phyloP scores from a whole-genome alignment of 2,329 filamentous ascomycete genomes.

The Penicillium italicum region DNA sequence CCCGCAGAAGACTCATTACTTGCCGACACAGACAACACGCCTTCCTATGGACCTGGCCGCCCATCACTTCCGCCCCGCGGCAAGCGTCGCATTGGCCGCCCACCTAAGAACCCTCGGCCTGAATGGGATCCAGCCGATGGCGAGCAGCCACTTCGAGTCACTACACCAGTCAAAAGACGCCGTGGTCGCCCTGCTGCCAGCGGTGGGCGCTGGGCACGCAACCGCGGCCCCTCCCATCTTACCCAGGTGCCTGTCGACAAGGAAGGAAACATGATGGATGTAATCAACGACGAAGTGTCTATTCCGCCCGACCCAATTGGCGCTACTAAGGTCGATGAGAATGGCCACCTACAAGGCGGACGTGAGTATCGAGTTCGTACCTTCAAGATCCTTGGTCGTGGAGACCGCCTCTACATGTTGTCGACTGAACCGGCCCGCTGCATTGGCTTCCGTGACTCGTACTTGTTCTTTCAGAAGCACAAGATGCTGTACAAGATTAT shows the following conservation, averaged over 20 bases:
- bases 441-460: conserved; percentile 95
- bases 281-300: conserved; percentile 86
- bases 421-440: conserved; percentile 96
- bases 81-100: conserved; percentile 74
- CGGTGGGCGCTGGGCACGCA: conserved; percentile 67
- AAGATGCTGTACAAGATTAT: conserved; percentile 96
- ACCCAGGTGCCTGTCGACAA: conserved; percentile 86
- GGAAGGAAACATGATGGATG: conserved; percentile 86
- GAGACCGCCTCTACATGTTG: conserved; percentile 90
- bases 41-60: conserved; percentile 44
- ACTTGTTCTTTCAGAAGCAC: conserved; percentile 98
- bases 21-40: conserved; percentile 51
- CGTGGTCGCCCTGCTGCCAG: conserved; percentile 55
- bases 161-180: conserved; percentile 54
- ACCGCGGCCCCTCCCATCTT: conserved; percentile 70
- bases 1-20: conserved; percentile 40
- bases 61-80: conserved; percentile 58
- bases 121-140: conserved; percentile 64
- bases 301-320: conserved; percentile 84
- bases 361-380: conserved; percentile 94
- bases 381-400: conserved; percentile 82
- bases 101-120: conserved; percentile 77
- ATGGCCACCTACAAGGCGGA: conserved; percentile 75
- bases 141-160: conserved; percentile 41
- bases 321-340: conserved; percentile 88